Conservation (phyloP, 2,329 filamentous ascomycete genomes). For the Ophiostoma ips region DNA sequence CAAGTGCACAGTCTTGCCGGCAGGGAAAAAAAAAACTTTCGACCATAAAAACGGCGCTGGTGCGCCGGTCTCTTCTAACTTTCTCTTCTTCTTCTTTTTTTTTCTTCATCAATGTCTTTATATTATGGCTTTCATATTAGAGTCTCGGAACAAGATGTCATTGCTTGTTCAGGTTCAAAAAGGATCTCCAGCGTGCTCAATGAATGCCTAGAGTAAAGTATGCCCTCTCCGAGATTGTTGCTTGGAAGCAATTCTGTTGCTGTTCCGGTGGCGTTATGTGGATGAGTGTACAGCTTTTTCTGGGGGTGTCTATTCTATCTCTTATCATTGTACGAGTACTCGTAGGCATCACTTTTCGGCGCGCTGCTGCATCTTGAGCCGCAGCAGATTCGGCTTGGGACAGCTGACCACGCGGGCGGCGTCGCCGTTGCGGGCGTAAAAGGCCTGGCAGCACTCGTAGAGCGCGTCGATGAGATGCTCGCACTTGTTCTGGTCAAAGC, state of each 20-base stretch:
- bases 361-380: constrained; percentile 75
- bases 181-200: constrained; percentile 88
- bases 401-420: constrained; percentile 67
- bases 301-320: too few relatives aligned
- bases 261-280: constrained; percentile 24
- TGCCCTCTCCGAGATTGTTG: constrained; percentile 57
- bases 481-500: constrained; percentile 77
- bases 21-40: constrained; percentile 1
- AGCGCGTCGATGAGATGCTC: constrained; percentile 64
- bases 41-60: constrained; percentile 3
- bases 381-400: constrained; percentile 65
- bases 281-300: constrained; percentile 24
- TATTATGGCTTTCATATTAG: constrained; percentile 81
- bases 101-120: constrained; percentile 54
- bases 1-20: not conserved
- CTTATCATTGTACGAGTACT: not conserved
- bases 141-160: constrained; percentile 96
- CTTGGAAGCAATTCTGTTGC: constrained; percentile 33
- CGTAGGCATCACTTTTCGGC: too few relatives aligned
- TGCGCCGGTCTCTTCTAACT: constrained; percentile 16
- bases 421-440: constrained; percentile 71
- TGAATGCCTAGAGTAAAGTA: constrained; percentile 76
- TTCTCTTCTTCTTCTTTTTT: constrained; percentile 29
- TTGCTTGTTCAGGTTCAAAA: constrained; percentile 81
- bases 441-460: constrained; percentile 84